These are phyloP conservation scores for Phytophthora meadii DNA, from an alignment of 352 stramenopile species.

Conservation along the genomic window DNA sequence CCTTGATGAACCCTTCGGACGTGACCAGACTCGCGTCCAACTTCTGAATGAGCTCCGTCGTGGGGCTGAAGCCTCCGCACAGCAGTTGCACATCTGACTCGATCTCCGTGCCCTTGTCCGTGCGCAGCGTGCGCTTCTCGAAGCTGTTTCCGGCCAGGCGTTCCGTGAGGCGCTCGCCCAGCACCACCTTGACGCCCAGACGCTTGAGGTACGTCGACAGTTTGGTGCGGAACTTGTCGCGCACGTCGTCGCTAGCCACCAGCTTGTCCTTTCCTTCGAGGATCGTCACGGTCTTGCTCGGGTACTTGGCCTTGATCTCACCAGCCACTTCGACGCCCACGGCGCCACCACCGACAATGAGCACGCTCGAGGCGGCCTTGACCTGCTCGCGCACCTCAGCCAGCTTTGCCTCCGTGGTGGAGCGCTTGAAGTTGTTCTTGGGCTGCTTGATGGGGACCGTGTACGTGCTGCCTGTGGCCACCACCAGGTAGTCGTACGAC, in stretches of 20 bases:
- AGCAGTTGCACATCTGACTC: conserved; percentile 61
- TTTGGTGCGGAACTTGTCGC: conserved; percentile 57
- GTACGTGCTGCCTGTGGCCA: conserved; percentile 71
- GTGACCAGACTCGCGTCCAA: conserved; percentile 53
- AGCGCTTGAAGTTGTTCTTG: conserved; percentile 41
- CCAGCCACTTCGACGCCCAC: conserved; percentile 66
- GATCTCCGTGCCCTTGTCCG: conserved; percentile 58
- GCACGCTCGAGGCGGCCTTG: conserved; percentile 46
- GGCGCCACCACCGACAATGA: conserved; percentile 67
- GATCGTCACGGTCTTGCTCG: conserved; percentile 65
- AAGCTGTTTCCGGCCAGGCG: conserved; percentile 46
- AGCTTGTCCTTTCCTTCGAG: conserved; percentile 46
- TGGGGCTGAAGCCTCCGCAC: conserved; percentile 48
- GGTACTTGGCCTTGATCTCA: conserved; percentile 63
- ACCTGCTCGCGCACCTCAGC: conserved; percentile 52
- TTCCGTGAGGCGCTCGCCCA: conserved; percentile 49
- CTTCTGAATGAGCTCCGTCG: conserved; percentile 44
- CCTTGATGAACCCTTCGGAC: conserved; percentile 44
- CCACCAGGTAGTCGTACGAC: conserved; percentile 65
- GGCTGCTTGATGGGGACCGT: conserved; percentile 61
- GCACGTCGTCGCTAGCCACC: conserved; percentile 41
- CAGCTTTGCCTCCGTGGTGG: conserved; percentile 43
- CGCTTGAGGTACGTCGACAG: conserved; percentile 43
- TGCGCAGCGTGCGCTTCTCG: conserved; percentile 51
- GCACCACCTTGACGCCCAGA: conserved; percentile 56